phyloP scores from a whole-genome alignment of 2,329 filamentous ascomycete species.

The Laburnicola sp. region DNA sequence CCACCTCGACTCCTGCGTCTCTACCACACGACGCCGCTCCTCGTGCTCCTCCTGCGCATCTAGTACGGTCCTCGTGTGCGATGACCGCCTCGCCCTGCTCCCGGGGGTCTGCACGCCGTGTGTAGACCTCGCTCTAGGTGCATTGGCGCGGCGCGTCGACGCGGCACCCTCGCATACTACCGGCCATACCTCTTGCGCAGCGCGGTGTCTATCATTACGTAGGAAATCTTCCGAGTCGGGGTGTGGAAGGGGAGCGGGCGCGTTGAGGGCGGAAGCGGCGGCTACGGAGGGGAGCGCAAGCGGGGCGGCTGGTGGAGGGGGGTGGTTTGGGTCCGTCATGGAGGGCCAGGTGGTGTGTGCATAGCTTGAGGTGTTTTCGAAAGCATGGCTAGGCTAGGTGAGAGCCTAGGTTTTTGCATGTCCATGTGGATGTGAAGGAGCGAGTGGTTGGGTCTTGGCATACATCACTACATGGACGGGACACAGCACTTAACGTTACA shows the following conservation, averaged over 20 bases:
- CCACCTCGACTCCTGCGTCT: conserved; percentile 35
- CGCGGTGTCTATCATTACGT: conserved; percentile 17
- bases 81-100: conserved; percentile 2
- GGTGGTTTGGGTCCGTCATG: conserved; percentile 13
- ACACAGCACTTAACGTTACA: too few relatives aligned
- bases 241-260: conserved; percentile 12
- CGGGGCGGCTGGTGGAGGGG: conserved; percentile 11
- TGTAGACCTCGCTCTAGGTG: conserved; percentile 7
- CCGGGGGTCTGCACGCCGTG: background rate
- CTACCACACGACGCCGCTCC: conserved; percentile 14
- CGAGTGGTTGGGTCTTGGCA: too few relatives aligned
- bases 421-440: too few relatives aligned
- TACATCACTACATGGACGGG: too few relatives aligned
- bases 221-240: conserved; percentile 23
- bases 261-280: conserved; percentile 12
- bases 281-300: conserved; percentile 35
- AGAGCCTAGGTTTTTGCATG: too few relatives aligned
- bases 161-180: conserved; percentile 4
- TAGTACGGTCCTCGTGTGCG: conserved; percentile 16
- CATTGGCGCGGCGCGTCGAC: background rate
- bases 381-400: too few relatives aligned
- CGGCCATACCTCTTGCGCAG: conserved; percentile 24
- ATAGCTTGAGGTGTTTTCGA: too few relatives aligned
- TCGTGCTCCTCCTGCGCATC: conserved; percentile 16
- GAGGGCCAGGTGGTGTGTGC: background rate